Base-by-base conservation (phyloP, 371 early-diverging fungal species). In the Mortierella sp. region DNA sequence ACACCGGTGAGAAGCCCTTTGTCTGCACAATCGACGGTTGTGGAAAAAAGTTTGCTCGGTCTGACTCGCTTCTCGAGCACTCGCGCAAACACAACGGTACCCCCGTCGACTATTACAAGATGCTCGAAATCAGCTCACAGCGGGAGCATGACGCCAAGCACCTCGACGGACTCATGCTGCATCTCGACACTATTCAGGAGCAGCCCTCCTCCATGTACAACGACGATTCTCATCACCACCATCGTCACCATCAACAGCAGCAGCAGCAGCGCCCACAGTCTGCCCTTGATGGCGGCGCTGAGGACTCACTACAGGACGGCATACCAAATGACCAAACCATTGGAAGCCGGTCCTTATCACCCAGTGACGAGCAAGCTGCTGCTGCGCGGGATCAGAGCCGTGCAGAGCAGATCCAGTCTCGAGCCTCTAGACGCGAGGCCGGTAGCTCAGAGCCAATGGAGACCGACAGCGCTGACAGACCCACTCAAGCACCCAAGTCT, bases 1-100 rank as follows among this genome's bases (percentile, higher is more conserved):
- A 88, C 55, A 88, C 89, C 1, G 89, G 89, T 5, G 89, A 89
- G 52, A 89, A 89, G 75, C 89, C 89, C 4, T 89, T 89, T 75
- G 78, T 79, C 63, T 89, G 89, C 75, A 65, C 76, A 24, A 82
- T 87, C 48, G 84, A 84, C 3, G 88, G 88, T 28, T 89, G 89
- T 26, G 89, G 89, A 21, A 79, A 88, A 44, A 81, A 87, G 72
- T 89, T 89, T 80, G 80, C 80, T 11, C 76, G 80, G n/a, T 80
- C 80, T 3, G 80, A 80, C 44, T 80, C 80, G 8, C 76, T 80
- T 38, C 58, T 80, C 72, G 80, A 80, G 38, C 80, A 80, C 45
- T 80, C 80, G 26, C 80, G 80, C 24, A 80, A 80, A 60, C 80
- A 80, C 73, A 80, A 72, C 48, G 80, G 80, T 24, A 76, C 80